Evolutionary conservation across 2,329 filamentous ascomycete genomes (phyloP), one percentile per base, ranked within the genome.

Genomic region (Apiospora saccharicola): DNA sequence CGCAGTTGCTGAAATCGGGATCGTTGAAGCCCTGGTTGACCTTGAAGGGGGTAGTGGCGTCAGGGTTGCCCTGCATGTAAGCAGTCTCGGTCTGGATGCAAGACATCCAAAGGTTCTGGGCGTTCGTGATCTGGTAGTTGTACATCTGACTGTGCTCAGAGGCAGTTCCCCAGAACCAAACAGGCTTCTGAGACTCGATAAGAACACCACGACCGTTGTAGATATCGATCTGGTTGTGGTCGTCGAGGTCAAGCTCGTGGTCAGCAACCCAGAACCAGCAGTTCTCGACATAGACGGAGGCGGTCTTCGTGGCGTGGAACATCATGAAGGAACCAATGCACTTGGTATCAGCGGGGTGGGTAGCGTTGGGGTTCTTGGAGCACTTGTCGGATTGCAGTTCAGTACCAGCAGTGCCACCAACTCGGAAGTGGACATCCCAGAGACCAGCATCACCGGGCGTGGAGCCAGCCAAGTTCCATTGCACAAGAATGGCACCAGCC

Each of bases 351-450:
- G 91, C 88, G 4, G 83, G 81, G 69, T 92, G 90, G 7, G 86
- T 88, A 19, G 86, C 83, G 69, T 87, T 86, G 57, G 93, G 93
- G 74, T 91, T 93, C 88, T 97, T 97, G 81, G 89, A 83, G 85
- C 95, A 98, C 71, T 87, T 91, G 81, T 94, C 88, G 24, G 92
- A 92, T 83, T 97, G 94, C 22, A 98, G 89, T 75, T 93, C 84
- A 41, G 95, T 97, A 73, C 96, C 96, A 5, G 93, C 92, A 71
- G 92, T 91, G 61, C 96, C 96, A 77, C 95, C 96, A 77, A 99
- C 90, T 79, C 96, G 94, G 84, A 96, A 92, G 86, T 99, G 96
- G n/a, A 95, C 92, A 79, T 99, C 96, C 94, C 95, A 99, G 83
- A 98, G 91, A 74, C 91, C 96, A 26, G 91, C 91, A 1, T 90